Evolutionary conservation across 805 yeast species (phyloP), one percentile per base, ranked within the genome.

Genomic region (Wickerhamiella slavikovae): DNA sequence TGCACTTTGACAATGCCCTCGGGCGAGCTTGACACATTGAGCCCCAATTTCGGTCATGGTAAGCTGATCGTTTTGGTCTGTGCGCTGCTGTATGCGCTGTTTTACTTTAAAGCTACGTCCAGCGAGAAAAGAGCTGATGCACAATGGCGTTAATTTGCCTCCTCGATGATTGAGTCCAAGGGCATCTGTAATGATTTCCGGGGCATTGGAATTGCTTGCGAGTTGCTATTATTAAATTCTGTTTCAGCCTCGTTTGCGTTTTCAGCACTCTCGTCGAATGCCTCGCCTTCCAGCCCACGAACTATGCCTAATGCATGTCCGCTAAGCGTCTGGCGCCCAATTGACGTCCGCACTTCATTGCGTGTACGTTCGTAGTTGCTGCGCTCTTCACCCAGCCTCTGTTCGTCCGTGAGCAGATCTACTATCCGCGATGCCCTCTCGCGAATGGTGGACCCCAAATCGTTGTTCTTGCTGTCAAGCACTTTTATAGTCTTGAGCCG

Each of bases 1-100:
- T 77, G 83, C 44, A 72, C 91, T 0, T 59, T 68, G 33, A 60
- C 76, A 12, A 64, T 74, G 29, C 94, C 96, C 1, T 78, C 94
- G 0, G 66, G 66, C 25, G 77, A 79, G 23, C 83, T 78, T 51
- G 98, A 85, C 52, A 58, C 67, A 29, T 59, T 85, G 47, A 65
- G 71, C 16, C 53, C 60, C 18, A 58, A 61, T 29, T 89, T 89
- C 45, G 79, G 73, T 41, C 74, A 68, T 43, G 45, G 55, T 10
- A 72, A 69, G 39, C 60, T 85, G 25, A 27, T 74, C 5, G 36
- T 58, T 4, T 77, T 93, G 1, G 60, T 83, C 3, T 49, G 52
- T 1, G 56, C 61, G 0, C 54, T 83, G 27, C 22, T 19, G 22
- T 11, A 8, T 19, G 10, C 11, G 22, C 10, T 11, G 8, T 8